A percentile compares a stretch with the other conserved stretches of the same genome.
Evolutionary conservation across 2,329 filamentous ascomycete genomes (phyloP).

Genomic region (Zasmidium citrigriseum): DNA sequence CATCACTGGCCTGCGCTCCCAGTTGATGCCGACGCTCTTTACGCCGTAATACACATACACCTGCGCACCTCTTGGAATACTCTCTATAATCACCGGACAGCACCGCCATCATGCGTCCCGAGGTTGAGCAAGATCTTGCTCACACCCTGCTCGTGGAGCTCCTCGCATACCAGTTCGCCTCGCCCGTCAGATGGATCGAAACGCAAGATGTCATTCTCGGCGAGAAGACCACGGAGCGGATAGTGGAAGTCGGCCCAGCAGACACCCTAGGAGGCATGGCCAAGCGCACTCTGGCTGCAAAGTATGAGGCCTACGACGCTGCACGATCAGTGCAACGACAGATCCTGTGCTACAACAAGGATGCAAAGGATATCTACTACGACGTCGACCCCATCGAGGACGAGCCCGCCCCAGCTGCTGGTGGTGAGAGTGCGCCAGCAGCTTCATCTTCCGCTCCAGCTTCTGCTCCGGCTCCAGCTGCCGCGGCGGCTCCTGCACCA

Average conservation of each 20-base stretch:
- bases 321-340: constrained; percentile 95
- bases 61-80: constrained; percentile 13
- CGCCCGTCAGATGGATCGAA: constrained; percentile 98
- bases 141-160: constrained; percentile 98
- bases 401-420: constrained; percentile 61
- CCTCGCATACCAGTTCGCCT: constrained; percentile 98
- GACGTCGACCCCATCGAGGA: constrained; percentile 95
- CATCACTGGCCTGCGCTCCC: constrained; percentile 13
- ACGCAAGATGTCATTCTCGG: constrained; percentile 99
- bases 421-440: constrained; percentile 48
- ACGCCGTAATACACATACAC: constrained; percentile 2
- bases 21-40: constrained; percentile 23
- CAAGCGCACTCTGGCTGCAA: constrained; percentile 89
- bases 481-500: constrained; percentile 54
- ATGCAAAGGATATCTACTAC: constrained; percentile 99
- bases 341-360: constrained; percentile 99
- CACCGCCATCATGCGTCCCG: constrained; percentile 74
- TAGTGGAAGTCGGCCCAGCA: constrained; percentile 95
- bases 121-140: constrained; percentile 98
- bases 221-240: constrained; percentile 92
- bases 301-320: constrained; percentile 98
- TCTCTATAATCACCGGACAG: constrained; percentile 10
- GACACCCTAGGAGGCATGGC: constrained; percentile 98
- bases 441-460: constrained; percentile 51
- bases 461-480: constrained; percentile 53